Conservation (phyloP, 2,329 filamentous ascomycete species). For the Fusarium sp. region DNA sequence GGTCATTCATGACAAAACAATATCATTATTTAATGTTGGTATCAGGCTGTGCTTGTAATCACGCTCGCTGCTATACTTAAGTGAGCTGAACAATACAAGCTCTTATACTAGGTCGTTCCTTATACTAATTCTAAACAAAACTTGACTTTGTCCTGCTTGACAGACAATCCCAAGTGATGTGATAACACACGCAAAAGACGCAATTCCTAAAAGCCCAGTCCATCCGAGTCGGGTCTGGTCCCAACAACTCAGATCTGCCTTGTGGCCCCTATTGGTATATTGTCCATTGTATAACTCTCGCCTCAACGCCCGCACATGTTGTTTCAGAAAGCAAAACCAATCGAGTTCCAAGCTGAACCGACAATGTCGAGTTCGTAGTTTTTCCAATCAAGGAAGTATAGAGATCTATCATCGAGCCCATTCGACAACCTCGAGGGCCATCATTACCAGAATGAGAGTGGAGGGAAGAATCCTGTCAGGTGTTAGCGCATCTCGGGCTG, state of each 20-base stretch:
- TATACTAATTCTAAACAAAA: neutral
- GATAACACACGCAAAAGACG: neutral
- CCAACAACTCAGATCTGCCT: neutral
- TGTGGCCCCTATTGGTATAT: neutral
- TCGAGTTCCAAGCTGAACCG: neutral
- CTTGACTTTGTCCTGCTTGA: neutral
- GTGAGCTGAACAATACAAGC: neutral
- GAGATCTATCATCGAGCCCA: slow-evolving; percentile 70
- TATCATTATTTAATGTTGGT: slow-evolving; percentile 13
- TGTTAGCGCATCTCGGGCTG: slow-evolving; percentile 44
- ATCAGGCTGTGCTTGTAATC: neutral
- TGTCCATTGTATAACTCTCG: neutral
- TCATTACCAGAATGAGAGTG: slow-evolving; percentile 89
- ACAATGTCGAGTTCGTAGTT: neutral
- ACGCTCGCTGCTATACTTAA: neutral
- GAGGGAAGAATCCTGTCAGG: slow-evolving; percentile 85
- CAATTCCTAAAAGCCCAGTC: neutral
- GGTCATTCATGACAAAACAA: neutral
- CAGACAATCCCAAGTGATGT: neutral
- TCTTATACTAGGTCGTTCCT: neutral
- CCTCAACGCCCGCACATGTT: slow-evolving; percentile 21
- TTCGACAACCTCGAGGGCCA: slow-evolving; percentile 90
- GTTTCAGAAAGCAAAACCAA: neutral
- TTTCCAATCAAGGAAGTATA: neutral
- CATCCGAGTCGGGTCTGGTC: neutral